These are phyloP conservation scores for Lachnellula cervina DNA, from an alignment of 2,329 filamentous ascomycete genomes.

Conservation along the genomic window DNA sequence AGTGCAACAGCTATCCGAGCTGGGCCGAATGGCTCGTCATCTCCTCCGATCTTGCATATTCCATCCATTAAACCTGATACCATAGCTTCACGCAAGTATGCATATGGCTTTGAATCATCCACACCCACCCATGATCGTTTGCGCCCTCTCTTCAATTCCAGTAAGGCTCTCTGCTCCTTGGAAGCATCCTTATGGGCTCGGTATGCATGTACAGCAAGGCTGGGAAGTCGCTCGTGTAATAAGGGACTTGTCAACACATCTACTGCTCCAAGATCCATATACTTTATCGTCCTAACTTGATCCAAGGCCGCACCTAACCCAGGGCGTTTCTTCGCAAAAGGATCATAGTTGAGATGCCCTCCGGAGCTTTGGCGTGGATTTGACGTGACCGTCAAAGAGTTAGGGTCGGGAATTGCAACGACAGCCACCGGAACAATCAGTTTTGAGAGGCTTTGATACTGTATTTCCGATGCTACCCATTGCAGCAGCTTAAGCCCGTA, in stretches of 20 bases:
- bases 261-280: conserved; percentile 78
- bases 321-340: conserved; percentile 20
- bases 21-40: conserved; percentile 57
- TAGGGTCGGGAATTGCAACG: conserved; percentile 31
- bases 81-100: conserved; percentile 89
- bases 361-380: conserved; percentile 16
- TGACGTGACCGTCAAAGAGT: conserved; percentile 10
- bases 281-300: conserved; percentile 57
- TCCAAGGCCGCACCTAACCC: conserved; percentile 38
- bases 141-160: conserved; percentile 68
- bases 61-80: conserved; percentile 85
- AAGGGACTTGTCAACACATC: conserved; percentile 83
- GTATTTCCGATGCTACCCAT: conserved; percentile 44
- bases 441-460: conserved; percentile 44
- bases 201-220: conserved; percentile 78
- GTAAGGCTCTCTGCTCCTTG: conserved; percentile 65
- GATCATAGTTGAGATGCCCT: conserved; percentile 16
- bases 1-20: conserved; percentile 64
- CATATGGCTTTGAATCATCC: conserved; percentile 78
- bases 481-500: conserved; percentile 44
- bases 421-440: conserved; percentile 45
- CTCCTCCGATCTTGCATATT: conserved; percentile 67
- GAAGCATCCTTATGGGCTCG: conserved; percentile 71
- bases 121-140: conserved; percentile 92
- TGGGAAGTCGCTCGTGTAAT: conserved; percentile 66